phyloP scores from a whole-genome alignment of 1,284 basidiomycete species.

The Heterobasidion occidentale region DNA sequence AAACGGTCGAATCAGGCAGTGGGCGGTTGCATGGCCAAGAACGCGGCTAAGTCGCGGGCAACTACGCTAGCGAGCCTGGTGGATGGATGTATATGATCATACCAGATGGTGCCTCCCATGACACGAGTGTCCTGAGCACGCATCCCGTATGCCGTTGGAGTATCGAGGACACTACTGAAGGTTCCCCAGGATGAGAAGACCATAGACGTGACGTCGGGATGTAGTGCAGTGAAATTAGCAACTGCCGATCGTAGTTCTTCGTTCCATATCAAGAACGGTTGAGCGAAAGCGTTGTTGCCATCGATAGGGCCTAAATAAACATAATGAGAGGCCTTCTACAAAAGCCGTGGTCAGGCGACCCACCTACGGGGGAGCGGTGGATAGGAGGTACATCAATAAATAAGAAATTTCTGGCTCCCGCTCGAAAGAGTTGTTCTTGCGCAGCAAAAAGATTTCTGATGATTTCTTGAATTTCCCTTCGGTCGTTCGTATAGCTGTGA shows the following conservation, averaged over 20 bases:
- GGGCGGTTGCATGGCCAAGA: conserved; percentile 17
- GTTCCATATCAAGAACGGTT: conserved; percentile 34
- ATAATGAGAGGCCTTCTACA: not conserved
- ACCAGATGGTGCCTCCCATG: conserved; percentile 33
- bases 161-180: conserved; percentile 34
- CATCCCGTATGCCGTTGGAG: conserved; percentile 34
- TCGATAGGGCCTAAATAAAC: conserved; percentile 2
- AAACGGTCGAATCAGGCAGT: no score
- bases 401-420: conserved; percentile 49
- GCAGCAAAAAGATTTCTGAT: conserved; percentile 27
- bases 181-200: conserved; percentile 37
- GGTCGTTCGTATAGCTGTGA: conserved; percentile 8
- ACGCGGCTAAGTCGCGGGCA: conserved; percentile 29
- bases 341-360: conserved; percentile 17
- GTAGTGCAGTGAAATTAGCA: conserved; percentile 25
- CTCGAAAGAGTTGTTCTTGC: conserved; percentile 36
- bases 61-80: conserved; percentile 34
- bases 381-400: conserved; percentile 54
- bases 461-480: conserved; percentile 8
- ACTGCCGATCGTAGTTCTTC: conserved; percentile 20
- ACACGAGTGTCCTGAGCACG: conserved; percentile 20
- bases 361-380: conserved; percentile 35
- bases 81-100: conserved; percentile 39
- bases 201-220: conserved; percentile 37
- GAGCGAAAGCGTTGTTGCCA: conserved; percentile 3